Conservation (phyloP, 257 asterid genomes). For the Solanum pimpinellifolium region DNA sequence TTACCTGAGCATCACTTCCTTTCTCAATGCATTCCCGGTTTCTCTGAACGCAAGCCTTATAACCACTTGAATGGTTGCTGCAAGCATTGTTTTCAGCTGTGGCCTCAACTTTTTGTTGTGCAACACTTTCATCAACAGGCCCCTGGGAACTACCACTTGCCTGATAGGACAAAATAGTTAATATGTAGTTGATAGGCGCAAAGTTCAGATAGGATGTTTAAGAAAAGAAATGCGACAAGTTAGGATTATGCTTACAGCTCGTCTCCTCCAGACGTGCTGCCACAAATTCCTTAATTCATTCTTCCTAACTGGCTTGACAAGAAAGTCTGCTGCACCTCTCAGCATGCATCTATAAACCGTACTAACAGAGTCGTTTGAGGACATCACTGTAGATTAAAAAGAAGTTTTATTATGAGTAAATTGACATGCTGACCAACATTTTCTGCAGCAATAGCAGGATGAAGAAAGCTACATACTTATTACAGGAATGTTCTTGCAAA, state of each 20-base stretch:
- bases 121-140: conserved; percentile 65
- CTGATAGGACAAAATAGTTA: conserved; percentile 19
- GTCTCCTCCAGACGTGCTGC: conserved; percentile 99
- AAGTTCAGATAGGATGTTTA: background rate
- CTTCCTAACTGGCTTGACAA: conserved; percentile 82
- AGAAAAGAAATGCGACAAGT: background rate
- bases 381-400: conserved; percentile 69
- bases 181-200: background rate
- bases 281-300: conserved; percentile 92
- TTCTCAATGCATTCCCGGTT: conserved; percentile 53
- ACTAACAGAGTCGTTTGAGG: conserved; percentile 74
- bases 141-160: conserved; percentile 42
- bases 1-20: conserved; percentile 90
- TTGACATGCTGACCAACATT: background rate
- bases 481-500: conserved; percentile 88
- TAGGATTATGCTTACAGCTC: conserved; percentile 45
- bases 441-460: background rate
- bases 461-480: conserved; percentile 56
- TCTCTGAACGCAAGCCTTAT: conserved; percentile 44
- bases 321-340: conserved; percentile 93
- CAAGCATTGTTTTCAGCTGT: conserved; percentile 67
- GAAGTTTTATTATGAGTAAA: background rate
- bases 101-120: conserved; percentile 64
- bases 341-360: conserved; percentile 94
- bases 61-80: conserved; percentile 68